Conservation (phyloP, 768 basidiomycete genomes). For the Suillus fuscotomentosus region DNA sequence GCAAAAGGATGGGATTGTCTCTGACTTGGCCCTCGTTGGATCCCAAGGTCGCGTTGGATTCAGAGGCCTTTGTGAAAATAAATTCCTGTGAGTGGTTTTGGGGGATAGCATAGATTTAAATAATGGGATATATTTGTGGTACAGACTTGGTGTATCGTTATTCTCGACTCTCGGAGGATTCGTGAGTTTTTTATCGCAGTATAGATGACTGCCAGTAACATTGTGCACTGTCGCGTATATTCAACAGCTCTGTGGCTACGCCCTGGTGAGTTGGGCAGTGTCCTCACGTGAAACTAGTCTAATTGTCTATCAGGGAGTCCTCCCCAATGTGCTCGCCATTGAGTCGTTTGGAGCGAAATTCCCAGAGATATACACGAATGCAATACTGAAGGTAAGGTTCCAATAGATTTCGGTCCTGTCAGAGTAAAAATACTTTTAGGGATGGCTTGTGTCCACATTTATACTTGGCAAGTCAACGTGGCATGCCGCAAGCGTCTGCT, state of each 20-base stretch:
- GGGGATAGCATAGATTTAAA: background rate
- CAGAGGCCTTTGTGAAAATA: conserved; percentile 26
- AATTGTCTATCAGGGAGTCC: conserved; percentile 23
- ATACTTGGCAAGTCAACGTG: conserved; percentile 21
- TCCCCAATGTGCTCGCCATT: conserved; percentile 32
- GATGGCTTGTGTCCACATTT: conserved; percentile 31
- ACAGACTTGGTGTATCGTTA: conserved; percentile 29
- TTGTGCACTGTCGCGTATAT: background rate
- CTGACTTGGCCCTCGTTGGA: conserved; percentile 12
- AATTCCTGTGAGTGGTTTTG: conserved; percentile 21
- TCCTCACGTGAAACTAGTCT: too few relatives aligned
- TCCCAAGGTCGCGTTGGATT: conserved; percentile 25
- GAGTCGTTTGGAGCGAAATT: conserved; percentile 34
- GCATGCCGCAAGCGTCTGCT: background rate
- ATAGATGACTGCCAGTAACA: background rate
- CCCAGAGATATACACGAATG: conserved; percentile 28
- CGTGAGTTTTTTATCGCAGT: conserved; percentile 17
- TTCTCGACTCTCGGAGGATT: conserved; percentile 33
- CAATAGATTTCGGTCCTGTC: background rate
- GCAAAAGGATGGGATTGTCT: background rate
- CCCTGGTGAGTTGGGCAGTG: conserved; percentile 17
- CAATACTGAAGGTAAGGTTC: conserved; percentile 22
- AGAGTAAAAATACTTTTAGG: conserved; percentile 15
- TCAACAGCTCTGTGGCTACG: conserved; percentile 31
- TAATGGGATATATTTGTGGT: conserved; percentile 1